Conservation (phyloP, 2,329 filamentous ascomycete species). For the Arachnopeziza araneosa region DNA sequence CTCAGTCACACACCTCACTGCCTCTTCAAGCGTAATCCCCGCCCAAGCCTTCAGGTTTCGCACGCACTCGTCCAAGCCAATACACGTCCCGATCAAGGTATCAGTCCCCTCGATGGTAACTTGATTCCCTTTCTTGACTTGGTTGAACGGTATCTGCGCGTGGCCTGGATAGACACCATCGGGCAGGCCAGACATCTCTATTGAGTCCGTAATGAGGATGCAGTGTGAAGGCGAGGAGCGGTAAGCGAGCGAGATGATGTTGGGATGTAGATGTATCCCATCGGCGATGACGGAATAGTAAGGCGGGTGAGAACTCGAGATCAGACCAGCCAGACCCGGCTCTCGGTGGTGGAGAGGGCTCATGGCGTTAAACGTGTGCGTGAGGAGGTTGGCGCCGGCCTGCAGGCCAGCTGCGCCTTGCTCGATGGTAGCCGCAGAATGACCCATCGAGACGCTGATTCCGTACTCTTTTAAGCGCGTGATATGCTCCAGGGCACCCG, state of each 20-base stretch:
- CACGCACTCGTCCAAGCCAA: conserved; percentile 44
- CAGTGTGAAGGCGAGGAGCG: conserved; percentile 40
- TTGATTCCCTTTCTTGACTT: conserved; percentile 42
- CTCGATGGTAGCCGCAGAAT: conserved; percentile 43
- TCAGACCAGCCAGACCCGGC: conserved; percentile 42
- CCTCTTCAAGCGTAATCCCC: conserved; percentile 19
- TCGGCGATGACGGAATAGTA: conserved; percentile 50
- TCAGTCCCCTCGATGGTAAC: conserved; percentile 47
- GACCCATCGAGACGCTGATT: conserved; percentile 31
- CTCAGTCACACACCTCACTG: conserved; percentile 27
- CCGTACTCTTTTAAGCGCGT: conserved; percentile 31
- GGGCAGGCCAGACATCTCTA: conserved; percentile 46
- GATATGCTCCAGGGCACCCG: conserved; percentile 37
- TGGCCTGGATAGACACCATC: conserved; percentile 48
- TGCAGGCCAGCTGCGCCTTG: conserved; percentile 40
- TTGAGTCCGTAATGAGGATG: conserved; percentile 48
- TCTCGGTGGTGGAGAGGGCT: conserved; percentile 42
- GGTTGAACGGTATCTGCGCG: conserved; percentile 43
- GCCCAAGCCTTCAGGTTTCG: conserved; percentile 32
- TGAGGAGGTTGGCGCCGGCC: conserved; percentile 45
- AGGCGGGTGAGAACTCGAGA: conserved; percentile 30
- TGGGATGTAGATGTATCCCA: conserved; percentile 47
- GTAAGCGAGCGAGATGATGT: conserved; percentile 43
- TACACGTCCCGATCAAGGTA: conserved; percentile 48
- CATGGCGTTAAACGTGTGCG: conserved; percentile 52